phyloP scores from a whole-genome alignment of 805 yeast genomes.

The Yarrowia hollandica region DNA sequence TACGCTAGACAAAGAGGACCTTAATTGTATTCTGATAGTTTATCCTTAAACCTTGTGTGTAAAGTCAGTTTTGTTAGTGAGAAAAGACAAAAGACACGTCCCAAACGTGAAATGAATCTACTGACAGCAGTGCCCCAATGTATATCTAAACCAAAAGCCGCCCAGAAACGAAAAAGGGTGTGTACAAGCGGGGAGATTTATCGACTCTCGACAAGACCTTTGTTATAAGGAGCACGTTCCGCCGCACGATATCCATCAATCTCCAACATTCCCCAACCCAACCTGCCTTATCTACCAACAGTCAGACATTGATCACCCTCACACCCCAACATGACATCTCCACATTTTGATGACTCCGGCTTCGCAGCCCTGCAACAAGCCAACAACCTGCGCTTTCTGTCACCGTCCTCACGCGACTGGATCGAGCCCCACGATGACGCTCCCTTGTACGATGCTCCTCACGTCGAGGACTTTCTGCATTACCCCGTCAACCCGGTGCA shows the following conservation, averaged over 20 bases:
- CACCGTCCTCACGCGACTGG: conserved; percentile 25
- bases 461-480: conserved; percentile 25
- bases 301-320: background rate
- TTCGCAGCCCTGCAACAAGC: conserved; percentile 20
- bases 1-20: background rate
- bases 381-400: conserved; percentile 20
- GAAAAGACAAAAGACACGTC: conserved; percentile 10
- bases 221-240: conserved; percentile 1
- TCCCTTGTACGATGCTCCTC: conserved; percentile 14
- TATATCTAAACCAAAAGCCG: conserved; percentile 24
- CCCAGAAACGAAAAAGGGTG: conserved; percentile 13
- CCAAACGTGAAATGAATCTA: conserved; percentile 21
- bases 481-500: conserved; percentile 21
- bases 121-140: conserved; percentile 22
- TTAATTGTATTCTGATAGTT: background rate
- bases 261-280: background rate
- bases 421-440: conserved; percentile 21
- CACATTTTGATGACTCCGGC: conserved; percentile 13
- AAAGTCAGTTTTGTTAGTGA: background rate
- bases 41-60: background rate
- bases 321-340: background rate
- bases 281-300: background rate
- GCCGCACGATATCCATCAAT: background rate
- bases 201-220: conserved; percentile 9
- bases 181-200: conserved; percentile 20